Conservation (phyloP, 1,284 basidiomycete species). For the Pseudozyma sp. region DNA sequence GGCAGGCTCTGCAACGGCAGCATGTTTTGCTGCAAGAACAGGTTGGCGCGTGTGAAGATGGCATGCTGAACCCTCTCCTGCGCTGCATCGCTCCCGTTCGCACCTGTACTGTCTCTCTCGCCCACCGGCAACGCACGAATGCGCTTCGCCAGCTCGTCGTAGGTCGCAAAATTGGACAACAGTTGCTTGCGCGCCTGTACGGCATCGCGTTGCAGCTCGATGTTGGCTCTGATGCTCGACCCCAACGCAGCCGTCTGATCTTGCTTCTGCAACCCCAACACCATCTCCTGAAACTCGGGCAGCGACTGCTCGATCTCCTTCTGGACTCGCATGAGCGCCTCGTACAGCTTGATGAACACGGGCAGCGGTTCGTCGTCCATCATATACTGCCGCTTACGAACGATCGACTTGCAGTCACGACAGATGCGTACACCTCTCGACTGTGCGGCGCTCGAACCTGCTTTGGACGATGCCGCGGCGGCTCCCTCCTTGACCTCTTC, state of each 20-base stretch:
- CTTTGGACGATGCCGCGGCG: slow-evolving; percentile 11
- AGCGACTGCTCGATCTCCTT: slow-evolving; percentile 78
- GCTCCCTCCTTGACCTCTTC: slow-evolving; percentile 49
- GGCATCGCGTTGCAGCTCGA: slow-evolving; percentile 72
- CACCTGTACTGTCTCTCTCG: slow-evolving; percentile 10
- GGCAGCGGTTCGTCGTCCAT: slow-evolving; percentile 77
- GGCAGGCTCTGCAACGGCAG: slow-evolving; percentile 74
- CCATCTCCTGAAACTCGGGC: slow-evolving; percentile 79
- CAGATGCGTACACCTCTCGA: slow-evolving; percentile 75
- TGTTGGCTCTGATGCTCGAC: slow-evolving; percentile 58
- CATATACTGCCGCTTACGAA: slow-evolving; percentile 82
- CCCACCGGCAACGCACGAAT: slow-evolving; percentile 77
- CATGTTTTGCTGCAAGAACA: slow-evolving; percentile 84
- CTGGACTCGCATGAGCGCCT: slow-evolving; percentile 81
- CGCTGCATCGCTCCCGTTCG: slow-evolving; percentile 69
- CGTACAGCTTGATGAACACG: slow-evolving; percentile 69
- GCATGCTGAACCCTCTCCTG: slow-evolving; percentile 86
- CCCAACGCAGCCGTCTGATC: slow-evolving; percentile 58
- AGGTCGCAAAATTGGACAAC: slow-evolving; percentile 83
- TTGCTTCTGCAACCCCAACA: slow-evolving; percentile 73
- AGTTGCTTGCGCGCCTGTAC: slow-evolving; percentile 80
- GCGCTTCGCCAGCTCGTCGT: slow-evolving; percentile 87
- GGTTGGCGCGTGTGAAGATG: slow-evolving; percentile 79
- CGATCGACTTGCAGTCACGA: slow-evolving; percentile 79
- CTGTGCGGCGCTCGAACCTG: slow-evolving; percentile 8